These are phyloP conservation scores for Fusarium sp. DNA, from an alignment of 2,329 filamentous ascomycete genomes.

Conservation along the genomic window DNA sequence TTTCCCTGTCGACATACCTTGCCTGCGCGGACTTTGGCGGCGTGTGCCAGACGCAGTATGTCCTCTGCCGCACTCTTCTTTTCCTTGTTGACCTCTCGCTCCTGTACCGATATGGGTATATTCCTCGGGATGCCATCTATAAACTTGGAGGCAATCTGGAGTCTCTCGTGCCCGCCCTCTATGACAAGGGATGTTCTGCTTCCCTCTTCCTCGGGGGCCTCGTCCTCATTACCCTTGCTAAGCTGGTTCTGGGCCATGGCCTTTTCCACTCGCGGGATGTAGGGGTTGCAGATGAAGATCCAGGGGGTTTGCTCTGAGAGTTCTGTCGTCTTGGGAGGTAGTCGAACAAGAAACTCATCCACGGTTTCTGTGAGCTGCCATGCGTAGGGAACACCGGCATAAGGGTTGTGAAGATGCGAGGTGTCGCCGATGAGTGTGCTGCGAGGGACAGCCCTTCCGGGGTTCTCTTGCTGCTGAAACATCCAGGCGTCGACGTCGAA, in stretches of 20 bases:
- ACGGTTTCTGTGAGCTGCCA: slow-evolving; percentile 75
- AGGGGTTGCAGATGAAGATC: slow-evolving; percentile 80
- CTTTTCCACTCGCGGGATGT: slow-evolving; percentile 55
- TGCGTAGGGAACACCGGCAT: slow-evolving; percentile 64
- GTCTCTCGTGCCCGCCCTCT: slow-evolving; percentile 63
- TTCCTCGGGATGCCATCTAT: slow-evolving; percentile 59
- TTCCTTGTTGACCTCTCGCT: slow-evolving; percentile 62
- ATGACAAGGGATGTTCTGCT: slow-evolving; percentile 62
- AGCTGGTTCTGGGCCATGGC: slow-evolving; percentile 49
- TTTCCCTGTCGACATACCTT: slow-evolving; percentile 64
- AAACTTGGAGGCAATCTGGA: slow-evolving; percentile 60
- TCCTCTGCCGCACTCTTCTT: slow-evolving; percentile 62
- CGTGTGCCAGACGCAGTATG: slow-evolving; percentile 71
- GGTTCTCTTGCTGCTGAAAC: slow-evolving; percentile 39
- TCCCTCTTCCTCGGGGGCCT: slow-evolving; percentile 60
- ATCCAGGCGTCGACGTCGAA: slow-evolving; percentile 65
- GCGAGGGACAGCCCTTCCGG: slow-evolving; percentile 44
- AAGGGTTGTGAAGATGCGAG: slow-evolving; percentile 67
- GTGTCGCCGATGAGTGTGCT: slow-evolving; percentile 30
- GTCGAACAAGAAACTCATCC: slow-evolving; percentile 73
- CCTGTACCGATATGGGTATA: slow-evolving; percentile 52
- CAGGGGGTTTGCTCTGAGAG: slow-evolving; percentile 64
- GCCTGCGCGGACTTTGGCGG: slow-evolving; percentile 69
- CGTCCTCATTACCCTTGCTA: slow-evolving; percentile 61
- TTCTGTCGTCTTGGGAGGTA: slow-evolving; percentile 74